phyloP scores from a whole-genome alignment of 2,329 filamentous ascomycete genomes.

The Pestalotiopsis fici region DNA sequence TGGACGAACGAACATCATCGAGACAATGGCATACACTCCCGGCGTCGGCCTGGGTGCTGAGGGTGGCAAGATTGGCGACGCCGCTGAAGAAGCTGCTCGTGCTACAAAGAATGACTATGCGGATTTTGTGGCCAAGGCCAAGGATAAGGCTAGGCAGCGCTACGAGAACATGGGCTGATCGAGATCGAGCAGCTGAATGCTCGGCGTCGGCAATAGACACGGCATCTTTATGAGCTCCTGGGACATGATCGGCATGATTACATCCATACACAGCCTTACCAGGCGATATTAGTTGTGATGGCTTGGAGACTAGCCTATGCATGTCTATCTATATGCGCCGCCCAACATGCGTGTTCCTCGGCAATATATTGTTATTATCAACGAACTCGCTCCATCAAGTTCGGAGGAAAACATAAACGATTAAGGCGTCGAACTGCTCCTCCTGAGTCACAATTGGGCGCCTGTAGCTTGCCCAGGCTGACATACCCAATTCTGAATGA shows the following conservation, averaged over 20 bases:
- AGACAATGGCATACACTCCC: constrained; percentile 64
- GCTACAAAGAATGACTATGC: constrained; percentile 61
- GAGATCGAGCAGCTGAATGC: not conserved
- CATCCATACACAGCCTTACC: not conserved
- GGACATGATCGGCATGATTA: too few species aligned
- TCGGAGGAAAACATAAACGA: too few species aligned
- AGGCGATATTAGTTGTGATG: not conserved
- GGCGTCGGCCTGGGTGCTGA: constrained; percentile 72
- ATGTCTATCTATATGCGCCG: not conserved
- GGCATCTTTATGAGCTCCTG: not conserved
- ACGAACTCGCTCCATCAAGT: too few species aligned
- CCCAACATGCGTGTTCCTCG: not conserved
- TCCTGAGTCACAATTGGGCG: too few species aligned
- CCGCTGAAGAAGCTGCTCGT: constrained; percentile 61
- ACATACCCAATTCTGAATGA: too few species aligned
- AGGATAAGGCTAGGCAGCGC: constrained; percentile 67
- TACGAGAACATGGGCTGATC: constrained; percentile 55
- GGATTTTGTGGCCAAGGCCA: constrained; percentile 65
- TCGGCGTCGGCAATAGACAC: not conserved
- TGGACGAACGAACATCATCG: constrained; percentile 65
- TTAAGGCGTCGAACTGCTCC: too few species aligned
- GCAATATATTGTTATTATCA: too few species aligned
- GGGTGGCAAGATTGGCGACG: constrained; percentile 70
- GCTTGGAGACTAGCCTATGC: not conserved
- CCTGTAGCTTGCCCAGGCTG: too few species aligned